A percentile compares a stretch with the other conserved stretches of the same genome.
These are phyloP conservation scores for Sarocladium strictum DNA, from an alignment of 2,329 filamentous ascomycete species.

Conservation along the genomic window DNA sequence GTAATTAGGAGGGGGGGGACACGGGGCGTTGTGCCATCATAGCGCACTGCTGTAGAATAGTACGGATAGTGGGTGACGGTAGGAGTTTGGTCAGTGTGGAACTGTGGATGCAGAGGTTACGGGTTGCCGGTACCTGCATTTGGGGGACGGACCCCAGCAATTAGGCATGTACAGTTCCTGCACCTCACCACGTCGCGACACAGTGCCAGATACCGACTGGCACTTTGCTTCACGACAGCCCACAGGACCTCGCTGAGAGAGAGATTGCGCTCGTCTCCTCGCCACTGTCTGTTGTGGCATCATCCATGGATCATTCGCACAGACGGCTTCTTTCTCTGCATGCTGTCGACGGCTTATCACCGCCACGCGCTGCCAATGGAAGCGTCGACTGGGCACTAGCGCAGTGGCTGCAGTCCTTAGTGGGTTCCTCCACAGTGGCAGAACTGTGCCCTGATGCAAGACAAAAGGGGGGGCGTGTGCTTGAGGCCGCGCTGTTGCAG, in stretches of 20 bases:
- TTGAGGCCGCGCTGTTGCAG: not conserved
- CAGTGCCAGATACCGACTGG: not conserved
- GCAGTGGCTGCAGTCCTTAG: not conserved
- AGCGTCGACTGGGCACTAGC: not conserved
- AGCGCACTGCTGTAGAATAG: not conserved
- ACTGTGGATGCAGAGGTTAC: not conserved
- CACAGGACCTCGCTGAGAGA: too few species aligned
- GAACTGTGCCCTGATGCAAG: not conserved
- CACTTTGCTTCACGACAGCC: too few species aligned
- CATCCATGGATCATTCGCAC: too few species aligned
- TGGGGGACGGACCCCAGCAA: not conserved
- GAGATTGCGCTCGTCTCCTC: too few species aligned
- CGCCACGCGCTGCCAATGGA: not conserved
- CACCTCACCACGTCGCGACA: too few species aligned
- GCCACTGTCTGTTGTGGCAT: too few species aligned
- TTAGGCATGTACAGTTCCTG: not conserved
- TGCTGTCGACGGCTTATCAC: not conserved
- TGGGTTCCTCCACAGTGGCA: constrained; percentile 3
- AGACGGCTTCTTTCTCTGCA: too few species aligned
- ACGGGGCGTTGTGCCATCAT: too few species aligned
- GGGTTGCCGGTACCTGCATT: constrained; percentile 3
- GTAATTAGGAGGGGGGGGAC: too few species aligned
- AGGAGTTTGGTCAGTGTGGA: not conserved
- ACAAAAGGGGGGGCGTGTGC: constrained; percentile 1
- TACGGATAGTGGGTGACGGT: not conserved